Evolutionary conservation across 192 early-diverging fungal species (phyloP).

Genomic region (Chytriomyces sp.): DNA sequence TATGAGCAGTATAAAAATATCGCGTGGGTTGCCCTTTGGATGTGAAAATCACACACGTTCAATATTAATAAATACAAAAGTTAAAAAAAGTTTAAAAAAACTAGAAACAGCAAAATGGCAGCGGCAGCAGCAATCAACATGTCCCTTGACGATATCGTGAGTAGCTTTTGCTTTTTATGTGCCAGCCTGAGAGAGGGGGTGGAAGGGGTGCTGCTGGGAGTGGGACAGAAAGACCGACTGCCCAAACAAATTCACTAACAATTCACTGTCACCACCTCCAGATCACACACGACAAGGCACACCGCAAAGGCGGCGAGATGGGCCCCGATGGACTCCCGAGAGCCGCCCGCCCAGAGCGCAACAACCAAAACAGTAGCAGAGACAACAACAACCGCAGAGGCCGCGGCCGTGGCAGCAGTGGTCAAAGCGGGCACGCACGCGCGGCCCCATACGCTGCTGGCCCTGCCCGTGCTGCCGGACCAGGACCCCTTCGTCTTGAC

Average conservation of each 20-base stretch:
- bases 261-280: not conserved
- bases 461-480: not conserved
- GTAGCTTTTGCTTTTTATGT: not conserved
- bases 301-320: not conserved
- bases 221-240: not conserved
- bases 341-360: slow-evolving; percentile 6
- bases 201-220: not conserved
- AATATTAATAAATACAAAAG: too few relatives aligned
- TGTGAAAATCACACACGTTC: too few relatives aligned
- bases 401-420: not conserved
- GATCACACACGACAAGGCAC: slow-evolving; percentile 4
- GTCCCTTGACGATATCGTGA: slow-evolving; percentile 39
- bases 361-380: not conserved
- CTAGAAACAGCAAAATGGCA: slow-evolving; percentile 16
- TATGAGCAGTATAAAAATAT: too few relatives aligned
- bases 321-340: slow-evolving; percentile 30
- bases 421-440: not conserved
- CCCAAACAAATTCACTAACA: slow-evolving; percentile 8
- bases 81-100: not conserved
- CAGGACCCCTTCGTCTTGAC: not conserved
- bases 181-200: not conserved
- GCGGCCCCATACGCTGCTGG: not conserved
- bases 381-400: slow-evolving; percentile 13
- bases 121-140: slow-evolving; percentile 27
- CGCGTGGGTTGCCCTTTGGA: too few relatives aligned